A percentile compares a stretch with the other conserved stretches of the same genome.
Evolutionary conservation across 2,329 filamentous ascomycete species (phyloP).

Genomic region (Emergomyces pasteurianus): DNA sequence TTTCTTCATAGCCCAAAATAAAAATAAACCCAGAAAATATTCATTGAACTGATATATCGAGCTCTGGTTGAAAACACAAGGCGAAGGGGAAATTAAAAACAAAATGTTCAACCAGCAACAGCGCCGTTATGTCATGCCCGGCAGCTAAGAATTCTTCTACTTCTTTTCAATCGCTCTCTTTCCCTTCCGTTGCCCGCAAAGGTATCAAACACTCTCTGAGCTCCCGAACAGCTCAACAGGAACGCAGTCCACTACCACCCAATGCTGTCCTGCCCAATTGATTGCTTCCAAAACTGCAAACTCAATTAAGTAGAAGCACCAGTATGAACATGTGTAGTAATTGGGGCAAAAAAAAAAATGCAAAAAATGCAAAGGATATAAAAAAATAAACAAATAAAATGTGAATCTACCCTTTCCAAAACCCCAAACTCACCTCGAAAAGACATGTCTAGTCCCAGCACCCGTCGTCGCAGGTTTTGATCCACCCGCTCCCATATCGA

Average conservation of each 20-base stretch:
- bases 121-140: neutral
- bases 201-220: neutral
- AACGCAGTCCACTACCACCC: neutral
- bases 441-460: conserved; percentile 45
- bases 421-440: conserved; percentile 42
- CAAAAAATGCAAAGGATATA: neutral
- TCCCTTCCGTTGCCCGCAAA: neutral
- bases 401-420: neutral
- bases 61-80: neutral
- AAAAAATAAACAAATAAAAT: neutral
- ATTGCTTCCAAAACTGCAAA: neutral
- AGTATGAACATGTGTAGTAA: neutral
- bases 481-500: conserved; percentile 47
- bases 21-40: neutral
- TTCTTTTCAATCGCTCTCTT: neutral
- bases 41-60: neutral
- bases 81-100: neutral
- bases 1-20: neutral
- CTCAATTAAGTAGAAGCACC: neutral
- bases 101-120: neutral
- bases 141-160: neutral
- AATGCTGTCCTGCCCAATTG: neutral
- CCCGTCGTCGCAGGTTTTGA: conserved; percentile 46
- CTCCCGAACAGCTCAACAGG: neutral
- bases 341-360: too few species aligned